These are phyloP conservation scores for Quercus mongolica DNA, from an alignment of 306 rosid species.

Conservation along the genomic window DNA sequence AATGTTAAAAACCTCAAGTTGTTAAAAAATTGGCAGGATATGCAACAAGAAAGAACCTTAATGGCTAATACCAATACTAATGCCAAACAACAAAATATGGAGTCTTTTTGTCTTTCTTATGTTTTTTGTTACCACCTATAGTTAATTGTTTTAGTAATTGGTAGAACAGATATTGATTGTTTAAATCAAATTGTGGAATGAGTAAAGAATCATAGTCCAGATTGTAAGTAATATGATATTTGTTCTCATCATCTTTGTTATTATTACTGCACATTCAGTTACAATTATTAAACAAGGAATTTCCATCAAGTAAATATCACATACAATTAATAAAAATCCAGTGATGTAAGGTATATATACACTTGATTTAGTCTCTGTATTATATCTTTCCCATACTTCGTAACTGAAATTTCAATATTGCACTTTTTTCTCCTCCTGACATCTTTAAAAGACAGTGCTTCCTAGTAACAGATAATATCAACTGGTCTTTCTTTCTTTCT, in stretches of 20 bases:
- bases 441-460: conserved; percentile 12
- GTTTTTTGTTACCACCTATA: neutral
- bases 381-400: neutral
- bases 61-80: neutral
- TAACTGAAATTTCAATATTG: neutral
- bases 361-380: neutral
- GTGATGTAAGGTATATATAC: no score
- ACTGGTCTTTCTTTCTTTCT: conserved; percentile 11
- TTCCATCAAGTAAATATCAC: no score
- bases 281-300: neutral
- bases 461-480: conserved; percentile 2
- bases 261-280: neutral
- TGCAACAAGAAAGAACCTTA: neutral
- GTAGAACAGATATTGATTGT: neutral
- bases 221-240: no score
- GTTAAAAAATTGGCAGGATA: neutral
- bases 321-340: no score
- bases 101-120: neutral
- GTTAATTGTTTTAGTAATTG: neutral
- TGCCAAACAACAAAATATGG: neutral
- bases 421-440: neutral
- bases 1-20: neutral
- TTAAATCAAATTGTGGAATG: neutral
- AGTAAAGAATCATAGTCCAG: no score
- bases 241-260: neutral